Base-by-base conservation (phyloP, 2,329 filamentous ascomycete species). In the Phoma sp. region DNA sequence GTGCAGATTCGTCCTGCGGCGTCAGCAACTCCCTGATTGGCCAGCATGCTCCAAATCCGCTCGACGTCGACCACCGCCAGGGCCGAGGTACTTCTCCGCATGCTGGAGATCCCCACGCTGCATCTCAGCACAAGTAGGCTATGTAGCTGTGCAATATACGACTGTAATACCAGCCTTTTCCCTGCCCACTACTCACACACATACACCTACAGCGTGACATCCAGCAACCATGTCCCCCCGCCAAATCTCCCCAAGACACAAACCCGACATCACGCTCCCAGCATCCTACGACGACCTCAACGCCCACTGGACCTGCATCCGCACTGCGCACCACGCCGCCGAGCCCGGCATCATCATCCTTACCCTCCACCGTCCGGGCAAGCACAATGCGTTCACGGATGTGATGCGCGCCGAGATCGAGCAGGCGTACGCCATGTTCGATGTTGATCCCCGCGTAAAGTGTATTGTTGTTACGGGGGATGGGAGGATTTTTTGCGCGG, bases 381-480 rank as follows among this genome's bases (percentile, higher is more conserved):
- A 85, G 55, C 81, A 87, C 75, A 91, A 91, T 81, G 88, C 86
- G 57, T 90, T 91, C 74, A 90, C 86, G 3, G 77, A 81, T 19
- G 78, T 75, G 13, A 90, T 91, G 86, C 82, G 83, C 64, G 67
- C 75, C 15, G 87, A 88, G 64, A 78, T 91, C 27, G 81, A 85
- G 55, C 61, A 74, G 3, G 84, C 83, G 12, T 83, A 81, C 61
- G 69, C 65, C 47, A 77, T 80, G 64, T 80, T 85, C 65, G 81
- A 84, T 57, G 71, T 79, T 22, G 83, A 86, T 55, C 78, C 83
- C 48, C 77, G 82, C 6, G 82, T 85, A 24, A 82, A 81, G 60
- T 81, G 76, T 43, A 71, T 85, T 21, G 79, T 86, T 1, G 69
- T 85, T n/a, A 85, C 83, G 0, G 83, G 82, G 5, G 69, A 79